A percentile compares a stretch with the other conserved stretches of the same genome.
These are phyloP conservation scores for Cetraspora pellucida DNA, from an alignment of 192 early-diverging fungal genomes.

Conservation along the genomic window DNA sequence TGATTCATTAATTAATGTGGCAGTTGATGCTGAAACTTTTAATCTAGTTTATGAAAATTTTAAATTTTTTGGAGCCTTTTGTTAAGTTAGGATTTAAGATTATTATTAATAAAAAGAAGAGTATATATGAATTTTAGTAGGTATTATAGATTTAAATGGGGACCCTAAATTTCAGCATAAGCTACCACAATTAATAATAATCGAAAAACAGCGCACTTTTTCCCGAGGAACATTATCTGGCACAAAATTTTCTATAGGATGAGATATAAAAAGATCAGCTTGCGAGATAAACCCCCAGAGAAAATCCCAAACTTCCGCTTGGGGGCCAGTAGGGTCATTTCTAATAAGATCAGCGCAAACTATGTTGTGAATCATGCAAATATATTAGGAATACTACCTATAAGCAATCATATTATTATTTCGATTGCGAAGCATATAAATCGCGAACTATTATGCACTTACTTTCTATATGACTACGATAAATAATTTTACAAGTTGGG, in stretches of 20 bases:
- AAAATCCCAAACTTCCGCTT: constrained; percentile 77
- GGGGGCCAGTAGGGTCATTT: constrained; percentile 58
- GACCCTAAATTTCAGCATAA: no score
- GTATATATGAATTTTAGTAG: no score
- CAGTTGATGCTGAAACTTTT: no score
- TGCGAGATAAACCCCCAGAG: constrained; percentile 73
- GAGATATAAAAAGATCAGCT: constrained; percentile 77
- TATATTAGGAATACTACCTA: background rate
- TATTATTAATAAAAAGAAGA: no score
- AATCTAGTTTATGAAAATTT: no score
- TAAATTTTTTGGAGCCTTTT: no score
- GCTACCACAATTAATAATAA: no score
- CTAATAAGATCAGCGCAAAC: constrained; percentile 72
- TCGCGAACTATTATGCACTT: background rate
- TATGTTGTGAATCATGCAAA: background rate
- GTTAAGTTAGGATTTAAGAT: no score
- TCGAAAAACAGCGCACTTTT: constrained; percentile 34
- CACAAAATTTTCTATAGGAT: constrained; percentile 75
- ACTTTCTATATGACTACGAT: constrained; percentile 82
- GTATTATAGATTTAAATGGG: no score
- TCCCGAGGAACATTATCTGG: constrained; percentile 68
- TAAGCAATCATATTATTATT: background rate
- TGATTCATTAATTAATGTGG: background rate
- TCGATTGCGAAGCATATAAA: background rate
- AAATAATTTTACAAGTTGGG: constrained; percentile 71